Percentiles rank a stretch among this genome's conserved stretches.
Conservation (phyloP, 352 stramenopile genomes). For the Aphanomyces euteiches region DNA sequence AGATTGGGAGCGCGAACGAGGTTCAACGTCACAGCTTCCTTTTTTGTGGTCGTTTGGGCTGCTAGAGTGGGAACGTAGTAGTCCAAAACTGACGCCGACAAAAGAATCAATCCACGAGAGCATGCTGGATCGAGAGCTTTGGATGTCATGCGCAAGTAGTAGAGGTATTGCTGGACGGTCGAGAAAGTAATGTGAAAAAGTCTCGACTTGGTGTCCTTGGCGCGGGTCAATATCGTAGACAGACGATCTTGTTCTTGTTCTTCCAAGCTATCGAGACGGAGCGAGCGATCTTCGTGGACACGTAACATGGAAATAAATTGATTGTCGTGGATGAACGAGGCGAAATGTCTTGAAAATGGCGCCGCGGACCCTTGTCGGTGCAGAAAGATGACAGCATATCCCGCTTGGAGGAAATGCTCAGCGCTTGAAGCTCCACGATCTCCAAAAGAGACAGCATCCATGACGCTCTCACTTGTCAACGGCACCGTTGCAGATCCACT, state of each 20-base stretch:
- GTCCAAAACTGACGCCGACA: slow-evolving; percentile 76
- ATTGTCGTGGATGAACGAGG: slow-evolving; percentile 75
- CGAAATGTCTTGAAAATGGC: slow-evolving; percentile 80
- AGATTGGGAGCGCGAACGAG: slow-evolving; percentile 77
- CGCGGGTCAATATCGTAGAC: slow-evolving; percentile 39
- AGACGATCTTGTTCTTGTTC: slow-evolving; percentile 42
- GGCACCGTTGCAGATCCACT: slow-evolving; percentile 74
- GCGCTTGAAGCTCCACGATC: slow-evolving; percentile 69
- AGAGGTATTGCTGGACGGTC: slow-evolving; percentile 79
- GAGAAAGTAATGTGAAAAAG: slow-evolving; percentile 74
- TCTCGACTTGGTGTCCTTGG: slow-evolving; percentile 59
- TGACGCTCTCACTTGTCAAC: slow-evolving; percentile 55
- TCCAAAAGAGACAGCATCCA: slow-evolving; percentile 68
- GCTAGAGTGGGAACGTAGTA: slow-evolving; percentile 55
- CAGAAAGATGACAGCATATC: slow-evolving; percentile 81
- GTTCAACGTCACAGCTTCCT: slow-evolving; percentile 45
- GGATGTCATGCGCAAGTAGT: slow-evolving; percentile 58
- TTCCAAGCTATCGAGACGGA: slow-evolving; percentile 35
- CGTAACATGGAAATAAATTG: slow-evolving; percentile 81
- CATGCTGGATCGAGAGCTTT: slow-evolving; percentile 54
- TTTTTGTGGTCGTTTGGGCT: slow-evolving; percentile 36
- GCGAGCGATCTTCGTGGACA: slow-evolving; percentile 37
- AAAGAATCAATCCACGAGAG: slow-evolving; percentile 61
- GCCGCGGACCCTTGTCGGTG: slow-evolving; percentile 70
- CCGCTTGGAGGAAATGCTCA: slow-evolving; percentile 72